Evolutionary conservation across 495 filamentous ascomycete genomes (phyloP).

Genomic region (Patellaria atrata): DNA sequence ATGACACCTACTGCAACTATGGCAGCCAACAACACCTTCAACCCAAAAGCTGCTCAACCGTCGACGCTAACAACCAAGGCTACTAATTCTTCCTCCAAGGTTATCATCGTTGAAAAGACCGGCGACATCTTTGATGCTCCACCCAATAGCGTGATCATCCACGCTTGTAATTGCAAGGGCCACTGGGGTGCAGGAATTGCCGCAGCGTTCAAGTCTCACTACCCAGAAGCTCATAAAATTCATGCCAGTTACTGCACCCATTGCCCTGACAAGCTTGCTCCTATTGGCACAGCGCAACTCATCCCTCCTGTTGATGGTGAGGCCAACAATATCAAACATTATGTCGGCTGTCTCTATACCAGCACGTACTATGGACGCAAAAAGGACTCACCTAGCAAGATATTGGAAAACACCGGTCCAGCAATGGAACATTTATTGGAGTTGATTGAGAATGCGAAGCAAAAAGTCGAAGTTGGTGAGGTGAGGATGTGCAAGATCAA

Average conservation of each 20-base stretch:
- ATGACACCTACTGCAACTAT: neutral
- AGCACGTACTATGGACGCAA: constrained; percentile 17
- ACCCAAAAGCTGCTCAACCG: neutral
- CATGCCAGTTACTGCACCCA: constrained; percentile 20
- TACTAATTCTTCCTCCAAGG: no score
- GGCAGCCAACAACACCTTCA: constrained; percentile 1
- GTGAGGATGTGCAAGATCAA: constrained; percentile 29
- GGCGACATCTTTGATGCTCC: constrained; percentile 29
- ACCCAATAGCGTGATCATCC: constrained; percentile 25
- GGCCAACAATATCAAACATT: constrained; percentile 16
- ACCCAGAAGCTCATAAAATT: constrained; percentile 24
- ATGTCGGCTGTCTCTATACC: constrained; percentile 29
- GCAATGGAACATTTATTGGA: constrained; percentile 24
- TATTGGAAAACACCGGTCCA: constrained; percentile 23
- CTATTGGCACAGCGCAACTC: constrained; percentile 22
- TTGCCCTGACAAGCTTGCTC: constrained; percentile 15
- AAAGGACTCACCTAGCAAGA: constrained; percentile 20
- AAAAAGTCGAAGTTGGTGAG: constrained; percentile 8
- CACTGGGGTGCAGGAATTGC: constrained; percentile 28
- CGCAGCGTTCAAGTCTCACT: constrained; percentile 23
- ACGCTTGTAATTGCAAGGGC: constrained; percentile 29
- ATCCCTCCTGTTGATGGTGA: constrained; percentile 22
- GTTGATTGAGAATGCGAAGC: constrained; percentile 14
- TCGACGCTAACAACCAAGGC: neutral
- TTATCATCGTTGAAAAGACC: no score